phyloP scores from a whole-genome alignment of 2,329 filamentous ascomycete species.

The Akanthomyces muscarius region DNA sequence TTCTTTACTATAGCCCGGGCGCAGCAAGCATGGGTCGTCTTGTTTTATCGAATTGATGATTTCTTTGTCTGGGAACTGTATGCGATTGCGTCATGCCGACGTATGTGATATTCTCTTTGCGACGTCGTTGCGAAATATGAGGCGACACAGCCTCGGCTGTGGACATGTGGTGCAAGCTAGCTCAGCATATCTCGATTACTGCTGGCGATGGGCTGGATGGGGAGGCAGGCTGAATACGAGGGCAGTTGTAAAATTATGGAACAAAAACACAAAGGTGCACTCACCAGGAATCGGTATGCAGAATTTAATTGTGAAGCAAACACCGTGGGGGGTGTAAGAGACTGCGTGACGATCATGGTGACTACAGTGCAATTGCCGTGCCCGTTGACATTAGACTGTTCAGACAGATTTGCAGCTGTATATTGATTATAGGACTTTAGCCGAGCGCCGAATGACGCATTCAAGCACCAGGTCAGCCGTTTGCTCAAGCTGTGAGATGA shows the following conservation, averaged over 20 bases:
- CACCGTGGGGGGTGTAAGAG: no score
- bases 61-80: neutral
- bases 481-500: neutral
- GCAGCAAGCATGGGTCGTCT: conserved; percentile 12
- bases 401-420: neutral
- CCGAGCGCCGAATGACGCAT: neutral
- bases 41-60: conserved; percentile 12
- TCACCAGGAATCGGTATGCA: no score
- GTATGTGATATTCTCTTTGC: neutral
- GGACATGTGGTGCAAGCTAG: neutral
- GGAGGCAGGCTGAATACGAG: no score
- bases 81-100: neutral
- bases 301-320: no score
- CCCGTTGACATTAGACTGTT: no score
- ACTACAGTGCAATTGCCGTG: no score
- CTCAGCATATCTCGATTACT: no score
- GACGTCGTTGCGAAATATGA: neutral
- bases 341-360: no score
- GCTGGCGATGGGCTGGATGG: no score
- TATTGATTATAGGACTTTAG: no score
- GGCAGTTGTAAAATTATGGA: no score
- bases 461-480: neutral
- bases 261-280: no score
- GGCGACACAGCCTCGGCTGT: neutral
- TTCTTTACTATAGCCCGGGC: conserved; percentile 14